Conservation (phyloP, 2,329 filamentous ascomycete genomes). For the Penicillium sp. region DNA sequence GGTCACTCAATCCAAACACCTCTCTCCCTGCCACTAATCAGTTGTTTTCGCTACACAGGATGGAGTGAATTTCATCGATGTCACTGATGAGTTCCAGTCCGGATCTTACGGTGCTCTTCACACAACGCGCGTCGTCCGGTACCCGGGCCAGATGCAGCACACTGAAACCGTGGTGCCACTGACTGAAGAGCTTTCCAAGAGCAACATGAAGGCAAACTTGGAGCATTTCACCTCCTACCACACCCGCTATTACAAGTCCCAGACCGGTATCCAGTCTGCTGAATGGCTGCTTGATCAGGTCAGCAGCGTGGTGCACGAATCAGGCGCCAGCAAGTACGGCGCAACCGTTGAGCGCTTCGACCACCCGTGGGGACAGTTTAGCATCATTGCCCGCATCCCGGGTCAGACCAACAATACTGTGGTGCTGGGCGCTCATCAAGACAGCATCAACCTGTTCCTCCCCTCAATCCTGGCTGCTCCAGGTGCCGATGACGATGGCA, state of each 20-base stretch:
- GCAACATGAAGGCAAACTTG: constrained; percentile 74
- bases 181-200: constrained; percentile 68
- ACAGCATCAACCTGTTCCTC: constrained; percentile 90
- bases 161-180: constrained; percentile 68
- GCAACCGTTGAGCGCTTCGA: constrained; percentile 72
- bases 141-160: constrained; percentile 65
- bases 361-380: constrained; percentile 86
- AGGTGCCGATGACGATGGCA: constrained; percentile 93
- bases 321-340: constrained; percentile 65
- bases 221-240: constrained; percentile 64
- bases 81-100: constrained; percentile 66
- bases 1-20: constrained; percentile 29
- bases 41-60: constrained; percentile 52
- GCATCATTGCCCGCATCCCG: constrained; percentile 87
- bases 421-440: constrained; percentile 88
- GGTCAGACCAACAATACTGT: constrained; percentile 81
- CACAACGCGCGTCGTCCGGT: constrained; percentile 53
- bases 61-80: constrained; percentile 90
- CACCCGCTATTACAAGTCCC: constrained; percentile 60
- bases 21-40: not conserved
- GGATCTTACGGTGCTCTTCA: constrained; percentile 57
- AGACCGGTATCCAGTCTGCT: constrained; percentile 75
- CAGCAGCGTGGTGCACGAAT: constrained; percentile 66
- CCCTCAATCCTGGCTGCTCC: constrained; percentile 81
- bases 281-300: constrained; percentile 82